Conservation (phyloP, 2,329 filamentous ascomycete species). For the Davidsoniella eucalypti region DNA sequence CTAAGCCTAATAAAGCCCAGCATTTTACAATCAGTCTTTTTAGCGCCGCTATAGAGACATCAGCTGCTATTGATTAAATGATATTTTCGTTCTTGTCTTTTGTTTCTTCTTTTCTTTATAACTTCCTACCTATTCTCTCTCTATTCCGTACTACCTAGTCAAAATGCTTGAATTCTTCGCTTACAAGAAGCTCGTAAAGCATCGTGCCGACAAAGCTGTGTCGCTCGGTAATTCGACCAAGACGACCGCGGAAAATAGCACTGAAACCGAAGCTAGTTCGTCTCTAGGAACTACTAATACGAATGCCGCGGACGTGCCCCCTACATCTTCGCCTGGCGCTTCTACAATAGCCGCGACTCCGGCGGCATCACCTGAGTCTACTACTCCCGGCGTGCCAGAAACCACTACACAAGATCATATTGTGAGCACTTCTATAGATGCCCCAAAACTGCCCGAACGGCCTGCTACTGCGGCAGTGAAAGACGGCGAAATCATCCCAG, state of each 20-base stretch:
- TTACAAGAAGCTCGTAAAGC: slow-evolving; percentile 46
- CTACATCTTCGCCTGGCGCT: neutral
- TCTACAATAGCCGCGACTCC: neutral
- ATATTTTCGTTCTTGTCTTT: neutral
- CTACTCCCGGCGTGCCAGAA: too few species aligned
- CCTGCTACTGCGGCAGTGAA: slow-evolving; percentile 12
- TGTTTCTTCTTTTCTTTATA: neutral
- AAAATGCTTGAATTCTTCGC: slow-evolving; percentile 47
- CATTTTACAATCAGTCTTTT: too few species aligned
- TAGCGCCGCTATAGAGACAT: neutral
- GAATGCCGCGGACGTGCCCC: too few species aligned
- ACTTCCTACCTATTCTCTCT: neutral
- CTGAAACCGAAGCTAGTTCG: too few species aligned
- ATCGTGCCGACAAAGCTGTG: slow-evolving; percentile 32
- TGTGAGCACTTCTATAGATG: too few species aligned
- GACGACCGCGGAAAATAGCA: neutral
- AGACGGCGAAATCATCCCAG: neutral
- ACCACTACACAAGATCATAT: slow-evolving; percentile 13
- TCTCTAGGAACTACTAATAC: too few species aligned
- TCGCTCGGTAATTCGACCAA: slow-evolving; percentile 7
- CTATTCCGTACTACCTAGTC: neutral
- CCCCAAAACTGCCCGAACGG: too few species aligned
- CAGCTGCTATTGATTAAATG: neutral
- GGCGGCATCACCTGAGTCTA: slow-evolving; percentile 13
- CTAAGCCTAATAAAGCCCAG: too few species aligned